phyloP scores from a whole-genome alignment of 1,284 basidiomycete genomes.

The Trichosporon coremiiforme region DNA sequence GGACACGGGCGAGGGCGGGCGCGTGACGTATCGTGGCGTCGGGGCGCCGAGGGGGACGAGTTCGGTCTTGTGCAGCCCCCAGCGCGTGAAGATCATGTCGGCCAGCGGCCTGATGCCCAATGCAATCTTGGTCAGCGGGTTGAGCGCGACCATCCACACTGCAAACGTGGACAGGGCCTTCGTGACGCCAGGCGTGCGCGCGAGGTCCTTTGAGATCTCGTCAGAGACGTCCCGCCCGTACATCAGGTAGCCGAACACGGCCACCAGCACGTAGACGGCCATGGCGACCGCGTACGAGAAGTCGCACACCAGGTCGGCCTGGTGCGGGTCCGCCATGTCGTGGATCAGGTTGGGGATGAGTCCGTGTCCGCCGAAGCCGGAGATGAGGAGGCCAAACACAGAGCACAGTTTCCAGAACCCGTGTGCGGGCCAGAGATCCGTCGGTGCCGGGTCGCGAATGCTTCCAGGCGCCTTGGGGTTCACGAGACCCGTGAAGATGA shows the following conservation, averaged over 20 bases:
- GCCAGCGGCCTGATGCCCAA: slow-evolving; percentile 71
- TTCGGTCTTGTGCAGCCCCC: slow-evolving; percentile 47
- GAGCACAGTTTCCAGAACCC: slow-evolving; percentile 67
- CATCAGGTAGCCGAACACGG: slow-evolving; percentile 86
- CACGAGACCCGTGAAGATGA: slow-evolving; percentile 72
- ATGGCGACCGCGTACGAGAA: slow-evolving; percentile 68
- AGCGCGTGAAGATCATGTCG: slow-evolving; percentile 45
- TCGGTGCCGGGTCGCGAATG: slow-evolving; percentile 73
- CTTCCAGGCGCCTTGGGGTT: slow-evolving; percentile 71
- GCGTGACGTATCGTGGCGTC: slow-evolving; percentile 41
- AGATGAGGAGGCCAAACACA: slow-evolving; percentile 87
- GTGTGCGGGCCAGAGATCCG: slow-evolving; percentile 65
- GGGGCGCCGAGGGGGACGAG: slow-evolving; percentile 42
- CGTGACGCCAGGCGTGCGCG: slow-evolving; percentile 75
- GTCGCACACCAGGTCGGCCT: slow-evolving; percentile 62
- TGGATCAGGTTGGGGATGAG: slow-evolving; percentile 63
- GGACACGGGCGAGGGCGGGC: slow-evolving; percentile 31
- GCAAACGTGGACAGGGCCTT: slow-evolving; percentile 70
- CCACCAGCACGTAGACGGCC: slow-evolving; percentile 75
- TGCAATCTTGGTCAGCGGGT: slow-evolving; percentile 73
- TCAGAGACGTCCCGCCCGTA: slow-evolving; percentile 81
- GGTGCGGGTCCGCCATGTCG: slow-evolving; percentile 83
- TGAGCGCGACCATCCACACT: slow-evolving; percentile 72
- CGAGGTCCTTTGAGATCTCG: slow-evolving; percentile 83
- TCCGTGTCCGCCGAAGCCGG: slow-evolving; percentile 62